Evolutionary conservation across 1,284 basidiomycete genomes (phyloP).

Genomic region (Malassezia brasiliensis): DNA sequence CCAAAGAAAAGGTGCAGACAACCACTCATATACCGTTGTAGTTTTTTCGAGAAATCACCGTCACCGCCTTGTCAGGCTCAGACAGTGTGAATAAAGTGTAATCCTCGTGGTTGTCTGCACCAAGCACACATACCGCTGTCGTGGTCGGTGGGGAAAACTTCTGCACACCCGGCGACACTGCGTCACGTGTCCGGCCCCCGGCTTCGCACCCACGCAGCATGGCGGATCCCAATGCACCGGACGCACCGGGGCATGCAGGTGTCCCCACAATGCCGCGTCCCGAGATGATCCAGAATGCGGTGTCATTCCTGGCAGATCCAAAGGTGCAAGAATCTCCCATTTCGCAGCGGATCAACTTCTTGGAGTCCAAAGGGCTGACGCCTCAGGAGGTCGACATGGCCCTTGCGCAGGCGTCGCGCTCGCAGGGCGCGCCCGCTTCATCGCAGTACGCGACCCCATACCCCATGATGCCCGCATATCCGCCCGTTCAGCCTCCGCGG

Average conservation of each 20-base stretch:
- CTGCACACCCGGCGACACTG: background rate
- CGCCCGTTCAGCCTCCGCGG: constrained; percentile 18
- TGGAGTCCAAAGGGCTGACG: constrained; percentile 84
- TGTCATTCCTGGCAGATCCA: constrained; percentile 44
- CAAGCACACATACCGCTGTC: constrained; percentile 5
- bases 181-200: background rate
- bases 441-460: constrained; percentile 18
- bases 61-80: constrained; percentile 24
- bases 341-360: constrained; percentile 77
- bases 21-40: constrained; percentile 48
- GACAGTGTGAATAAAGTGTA: constrained; percentile 45
- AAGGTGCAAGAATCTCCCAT: constrained; percentile 63
- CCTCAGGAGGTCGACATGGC: constrained; percentile 78
- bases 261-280: constrained; percentile 17
- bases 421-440: background rate
- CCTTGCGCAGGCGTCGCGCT: constrained; percentile 52
- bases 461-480: constrained; percentile 18
- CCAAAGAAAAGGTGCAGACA: background rate
- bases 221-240: constrained; percentile 2
- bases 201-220: background rate
- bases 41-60: constrained; percentile 35
- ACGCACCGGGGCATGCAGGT: background rate
- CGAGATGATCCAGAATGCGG: constrained; percentile 40
- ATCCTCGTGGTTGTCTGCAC: constrained; percentile 21
- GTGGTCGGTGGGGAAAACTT: background rate